Evolutionary conservation across 768 basidiomycete species (phyloP).

Genomic region (Clathrus columnatus): DNA sequence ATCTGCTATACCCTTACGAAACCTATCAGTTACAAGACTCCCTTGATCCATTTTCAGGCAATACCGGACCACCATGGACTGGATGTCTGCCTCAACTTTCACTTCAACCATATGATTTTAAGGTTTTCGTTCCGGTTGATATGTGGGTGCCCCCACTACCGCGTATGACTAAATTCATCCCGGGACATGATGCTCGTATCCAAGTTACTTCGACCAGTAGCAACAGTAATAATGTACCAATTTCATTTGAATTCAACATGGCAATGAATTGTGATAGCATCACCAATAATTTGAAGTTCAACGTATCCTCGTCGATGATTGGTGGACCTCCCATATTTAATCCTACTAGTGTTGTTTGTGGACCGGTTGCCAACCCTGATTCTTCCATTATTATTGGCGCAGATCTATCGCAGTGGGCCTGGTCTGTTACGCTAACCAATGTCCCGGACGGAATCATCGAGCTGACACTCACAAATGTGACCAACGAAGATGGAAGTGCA

Average conservation of each 20-base stretch:
- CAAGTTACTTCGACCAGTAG: conserved; percentile 36
- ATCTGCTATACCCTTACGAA: conserved; percentile 81
- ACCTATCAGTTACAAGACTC: conserved; percentile 63
- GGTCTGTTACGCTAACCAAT: conserved; percentile 64
- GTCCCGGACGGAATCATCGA: conserved; percentile 79
- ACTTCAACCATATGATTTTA: conserved; percentile 72
- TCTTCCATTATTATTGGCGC: conserved; percentile 44
- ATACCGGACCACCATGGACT: conserved; percentile 51
- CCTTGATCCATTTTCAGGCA: conserved; percentile 48
- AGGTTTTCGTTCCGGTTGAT: conserved; percentile 58
- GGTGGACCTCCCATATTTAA: conserved; percentile 48
- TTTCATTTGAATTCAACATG: conserved; percentile 72
- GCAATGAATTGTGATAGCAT: conserved; percentile 68
- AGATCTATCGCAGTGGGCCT: conserved; percentile 54
- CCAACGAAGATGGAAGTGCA: conserved; percentile 30
- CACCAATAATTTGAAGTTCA: conserved; percentile 52
- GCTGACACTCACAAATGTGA: conserved; percentile 55
- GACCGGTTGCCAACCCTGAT: conserved; percentile 37
- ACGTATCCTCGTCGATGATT: conserved; percentile 59
- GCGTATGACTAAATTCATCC: conserved; percentile 67
- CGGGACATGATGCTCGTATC: conserved; percentile 82
- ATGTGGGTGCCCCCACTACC: conserved; percentile 70
- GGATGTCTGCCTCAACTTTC: conserved; percentile 66
- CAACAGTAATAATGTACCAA: conserved; percentile 48
- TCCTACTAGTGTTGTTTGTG: conserved; percentile 37